These are phyloP conservation scores for Butyriboletus loyo DNA, from an alignment of 768 basidiomycete species.

Conservation along the genomic window DNA sequence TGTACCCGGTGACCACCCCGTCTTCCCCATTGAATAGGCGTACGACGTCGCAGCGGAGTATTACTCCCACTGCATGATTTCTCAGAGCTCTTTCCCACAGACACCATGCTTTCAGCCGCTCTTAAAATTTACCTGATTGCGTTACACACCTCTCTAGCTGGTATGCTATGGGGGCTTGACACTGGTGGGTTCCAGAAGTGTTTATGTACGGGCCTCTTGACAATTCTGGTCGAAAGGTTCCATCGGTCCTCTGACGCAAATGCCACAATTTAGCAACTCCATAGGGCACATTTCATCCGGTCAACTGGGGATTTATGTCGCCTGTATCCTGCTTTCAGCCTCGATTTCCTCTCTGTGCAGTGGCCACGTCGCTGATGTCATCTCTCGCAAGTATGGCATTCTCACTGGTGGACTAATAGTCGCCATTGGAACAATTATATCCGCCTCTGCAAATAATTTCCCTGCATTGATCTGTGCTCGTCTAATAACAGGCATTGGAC, in stretches of 20 bases:
- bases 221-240: slow-evolving; percentile 17
- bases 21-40: neutral
- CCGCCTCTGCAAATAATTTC: slow-evolving; percentile 35
- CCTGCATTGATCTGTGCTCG: slow-evolving; percentile 42
- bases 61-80: neutral
- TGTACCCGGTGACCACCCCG: neutral
- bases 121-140: slow-evolving; percentile 27
- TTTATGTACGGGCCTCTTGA: neutral
- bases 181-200: slow-evolving; percentile 17
- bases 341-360: slow-evolving; percentile 38
- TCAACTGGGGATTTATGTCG: slow-evolving; percentile 43
- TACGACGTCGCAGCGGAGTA: neutral
- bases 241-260: slow-evolving; percentile 46
- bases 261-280: slow-evolving; percentile 40
- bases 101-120: slow-evolving; percentile 13
- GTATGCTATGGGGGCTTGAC: slow-evolving; percentile 33
- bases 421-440: slow-evolving; percentile 40
- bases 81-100: neutral
- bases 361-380: slow-evolving; percentile 43
- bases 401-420: slow-evolving; percentile 41
- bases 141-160: slow-evolving; percentile 23
- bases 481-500: slow-evolving; percentile 44
- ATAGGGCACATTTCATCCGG: slow-evolving; percentile 37
- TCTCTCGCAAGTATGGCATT: slow-evolving; percentile 46
- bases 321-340: slow-evolving; percentile 42